These are phyloP conservation scores for Talaromyces sp. DNA, from an alignment of 2,329 filamentous ascomycete genomes.

Conservation along the genomic window DNA sequence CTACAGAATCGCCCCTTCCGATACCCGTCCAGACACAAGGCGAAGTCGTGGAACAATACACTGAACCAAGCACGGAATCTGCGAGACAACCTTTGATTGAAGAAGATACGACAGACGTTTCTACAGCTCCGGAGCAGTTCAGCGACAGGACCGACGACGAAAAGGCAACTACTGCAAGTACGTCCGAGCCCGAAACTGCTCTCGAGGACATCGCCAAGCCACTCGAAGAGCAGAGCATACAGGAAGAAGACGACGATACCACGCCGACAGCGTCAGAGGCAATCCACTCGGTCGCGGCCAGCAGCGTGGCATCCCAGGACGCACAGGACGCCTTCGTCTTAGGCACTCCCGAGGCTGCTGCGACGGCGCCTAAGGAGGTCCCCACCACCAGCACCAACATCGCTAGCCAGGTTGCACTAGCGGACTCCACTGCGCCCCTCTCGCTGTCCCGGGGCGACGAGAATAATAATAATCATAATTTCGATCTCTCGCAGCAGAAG, in stretches of 20 bases:
- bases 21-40: neutral
- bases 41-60: neutral
- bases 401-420: slow-evolving; percentile 4
- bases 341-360: slow-evolving; percentile 1
- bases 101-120: neutral
- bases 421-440: slow-evolving; percentile 10
- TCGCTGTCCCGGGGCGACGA: slow-evolving; percentile 17
- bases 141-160: neutral
- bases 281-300: neutral
- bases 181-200: neutral
- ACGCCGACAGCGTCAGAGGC: neutral
- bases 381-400: slow-evolving; percentile 1
- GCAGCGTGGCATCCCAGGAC: neutral
- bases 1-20: neutral
- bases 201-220: neutral
- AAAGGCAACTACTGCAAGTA: neutral
- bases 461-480: slow-evolving; percentile 13
- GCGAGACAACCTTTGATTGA: neutral
- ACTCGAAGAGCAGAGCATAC: neutral
- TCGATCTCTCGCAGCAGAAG: slow-evolving; percentile 18
- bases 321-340: neutral
- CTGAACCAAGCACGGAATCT: neutral
- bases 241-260: neutral
- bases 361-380: slow-evolving; percentile 2
- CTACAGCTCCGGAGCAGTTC: neutral